Percentiles rank a stretch among this genome's conserved stretches.
Conservation (phyloP, 257 asterid species). For the Fraxinus cuspidata region DNA sequence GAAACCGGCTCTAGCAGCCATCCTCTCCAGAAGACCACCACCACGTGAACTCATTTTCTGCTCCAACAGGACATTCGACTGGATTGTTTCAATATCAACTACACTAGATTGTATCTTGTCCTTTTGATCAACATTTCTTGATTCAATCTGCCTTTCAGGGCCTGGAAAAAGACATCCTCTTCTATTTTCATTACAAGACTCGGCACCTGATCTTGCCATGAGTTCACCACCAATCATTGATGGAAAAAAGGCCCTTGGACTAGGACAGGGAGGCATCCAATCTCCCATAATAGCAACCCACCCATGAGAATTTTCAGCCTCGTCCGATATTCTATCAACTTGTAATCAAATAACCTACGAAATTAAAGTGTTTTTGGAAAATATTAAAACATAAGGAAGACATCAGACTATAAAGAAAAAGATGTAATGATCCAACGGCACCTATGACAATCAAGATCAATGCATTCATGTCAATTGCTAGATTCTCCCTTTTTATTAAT, state of each 20-base stretch:
- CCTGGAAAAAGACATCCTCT: constrained; percentile 24
- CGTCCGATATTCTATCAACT: constrained; percentile 19
- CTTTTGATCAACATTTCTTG: constrained; percentile 27
- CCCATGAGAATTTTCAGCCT: constrained; percentile 44
- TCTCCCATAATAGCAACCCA: constrained; percentile 73
- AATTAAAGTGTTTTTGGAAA: not conserved
- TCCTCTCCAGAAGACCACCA: constrained; percentile 80
- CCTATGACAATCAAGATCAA: constrained; percentile 5
- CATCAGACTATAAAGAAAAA: constrained; percentile 12
- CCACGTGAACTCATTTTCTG: constrained; percentile 49
- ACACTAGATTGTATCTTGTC: constrained; percentile 27
- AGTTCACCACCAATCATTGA: constrained; percentile 48
- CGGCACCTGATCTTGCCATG: constrained; percentile 32
- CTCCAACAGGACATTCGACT: constrained; percentile 35
- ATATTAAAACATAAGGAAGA: constrained; percentile 3
- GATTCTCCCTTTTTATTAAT: not conserved
- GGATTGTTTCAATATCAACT: constrained; percentile 32
- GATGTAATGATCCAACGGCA: not conserved
- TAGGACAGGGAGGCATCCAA: constrained; percentile 67
- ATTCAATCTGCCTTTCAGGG: constrained; percentile 25
- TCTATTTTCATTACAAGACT: constrained; percentile 34
- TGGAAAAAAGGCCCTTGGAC: constrained; percentile 50
- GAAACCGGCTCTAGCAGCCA: constrained; percentile 85
- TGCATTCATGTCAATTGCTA: not conserved
- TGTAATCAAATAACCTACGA: constrained; percentile 1